Base-by-base conservation (phyloP, 352 stramenopile species). In the Bremia lactucae region DNA sequence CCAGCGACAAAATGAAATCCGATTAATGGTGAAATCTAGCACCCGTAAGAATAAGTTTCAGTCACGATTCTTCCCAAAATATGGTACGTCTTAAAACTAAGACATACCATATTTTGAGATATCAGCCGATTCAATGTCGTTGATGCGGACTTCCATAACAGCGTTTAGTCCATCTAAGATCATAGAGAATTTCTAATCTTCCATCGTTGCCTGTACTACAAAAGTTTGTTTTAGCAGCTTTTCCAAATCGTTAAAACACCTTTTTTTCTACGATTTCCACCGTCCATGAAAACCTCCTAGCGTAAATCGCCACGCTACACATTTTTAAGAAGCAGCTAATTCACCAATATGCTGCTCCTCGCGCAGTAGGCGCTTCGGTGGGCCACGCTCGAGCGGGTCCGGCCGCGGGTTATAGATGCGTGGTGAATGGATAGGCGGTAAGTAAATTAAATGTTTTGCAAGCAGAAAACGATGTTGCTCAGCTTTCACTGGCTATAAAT, bases 61-160 rank as follows among this genome's bases (percentile, higher is more conserved):
- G 24, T 11, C 24, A 29, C 8, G 2, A 28, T 28, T 10, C 10
- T n/a, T 14, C n/a, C 15, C 5, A 33, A 2, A 10, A 14, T 33
- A 10, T 6, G 6, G 6, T 33, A 6, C n/a, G 28, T 13, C n/a
- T 16, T 14, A 13, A 33, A 6, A 13, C 26, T n/a, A 15, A 33
- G 4, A 13, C 50, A 19, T 50, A 87, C 75, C 75, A 62, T 92
- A 92, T 75, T 89, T 89, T 26, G 79, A 76, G n/a, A 87, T 63
- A 3, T 88, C 74, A 1, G 26, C 51, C 3, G 68, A 68, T 48
- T 89, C 79, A 24, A 86, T 49, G 35, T 92, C 79, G 37, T 89
- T 88, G 43, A 92, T 92, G 42, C 76, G 79, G 21, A 92, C 74
- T 71, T 92, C 79, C 36, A 92, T 78, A 14, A 69, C 68, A 18